Evolutionary conservation across 202 grass and related monocot genomes (phyloP), one percentile per base, ranked within the genome.

Genomic region (Tripidium arundinaceum): DNA sequence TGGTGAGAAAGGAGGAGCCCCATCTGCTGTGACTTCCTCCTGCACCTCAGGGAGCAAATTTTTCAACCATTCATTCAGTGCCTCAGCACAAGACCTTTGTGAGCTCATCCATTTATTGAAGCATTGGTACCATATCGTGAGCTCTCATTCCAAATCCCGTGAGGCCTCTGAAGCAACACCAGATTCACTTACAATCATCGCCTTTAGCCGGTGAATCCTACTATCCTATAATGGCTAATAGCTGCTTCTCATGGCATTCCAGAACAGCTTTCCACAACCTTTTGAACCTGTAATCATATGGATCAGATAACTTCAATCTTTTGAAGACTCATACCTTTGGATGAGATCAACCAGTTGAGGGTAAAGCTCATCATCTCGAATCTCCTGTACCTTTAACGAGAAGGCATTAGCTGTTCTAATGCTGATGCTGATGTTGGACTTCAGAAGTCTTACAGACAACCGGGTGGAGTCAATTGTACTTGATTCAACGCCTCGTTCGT

Each of bases 1-100:
- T 3, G 94, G 94, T 75, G 94, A 97, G 79, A 94, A 97, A 43
- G 94, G 94, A 16, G 89, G 91, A 37, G 81, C 81, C 5, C 94
- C 91, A 68, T 97, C 89, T 0, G 82, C 39, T 40, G 83, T 89
- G 36, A 83, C 83, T 83, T 87, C 79, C 59, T 94, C 85, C 43
- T 54, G 77, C 34, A 81, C 86, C 71, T 97, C 72, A 22, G 70
- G 90, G 31, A 97, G 72, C 91, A 90, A 97, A 72, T 50, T 76
- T 42, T 76, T 91, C 65, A 93, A 70, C 79, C 89, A 97, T 70
- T 79, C 79, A 4, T 93, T 97, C 39, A 93, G 40, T 4, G 84
- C 91, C 65, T 93, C 84, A n/a, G 86, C 90, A 46, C 79, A 93
- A 14, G 89, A 87, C 55, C 79, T 91, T 46, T 97, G 94, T 1